phyloP scores from a whole-genome alignment of 1,284 basidiomycete genomes.

The Irpex lacteus region DNA sequence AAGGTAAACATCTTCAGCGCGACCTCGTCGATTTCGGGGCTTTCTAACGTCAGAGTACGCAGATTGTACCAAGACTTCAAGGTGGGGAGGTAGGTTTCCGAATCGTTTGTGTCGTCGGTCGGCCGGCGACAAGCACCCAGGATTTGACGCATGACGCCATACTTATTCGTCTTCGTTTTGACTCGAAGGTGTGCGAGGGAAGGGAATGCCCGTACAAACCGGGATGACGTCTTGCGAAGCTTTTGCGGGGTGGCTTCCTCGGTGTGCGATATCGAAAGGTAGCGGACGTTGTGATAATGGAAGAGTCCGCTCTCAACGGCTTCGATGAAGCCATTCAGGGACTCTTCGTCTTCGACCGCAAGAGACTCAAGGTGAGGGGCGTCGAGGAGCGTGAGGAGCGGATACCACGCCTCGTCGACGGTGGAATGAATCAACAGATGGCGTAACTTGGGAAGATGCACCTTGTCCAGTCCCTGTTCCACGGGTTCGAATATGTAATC shows the following conservation, averaged over 20 bases:
- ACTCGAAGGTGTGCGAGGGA: neutral
- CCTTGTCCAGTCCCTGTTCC: neutral
- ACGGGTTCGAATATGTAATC: neutral
- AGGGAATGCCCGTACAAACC: neutral
- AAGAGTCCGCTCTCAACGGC: neutral
- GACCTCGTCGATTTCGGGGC: neutral
- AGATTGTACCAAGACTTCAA: neutral
- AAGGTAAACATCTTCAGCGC: neutral
- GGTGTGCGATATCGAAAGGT: neutral
- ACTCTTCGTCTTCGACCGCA: slow-evolving; percentile 2
- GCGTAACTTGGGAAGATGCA: neutral
- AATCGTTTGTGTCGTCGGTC: neutral
- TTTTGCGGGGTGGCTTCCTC: neutral
- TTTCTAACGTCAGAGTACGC: neutral
- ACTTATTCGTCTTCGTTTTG: neutral
- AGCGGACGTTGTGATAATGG: neutral
- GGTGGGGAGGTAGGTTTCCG: neutral
- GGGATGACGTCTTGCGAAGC: neutral
- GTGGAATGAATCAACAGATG: neutral
- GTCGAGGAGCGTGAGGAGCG: neutral
- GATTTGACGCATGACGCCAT: neutral
- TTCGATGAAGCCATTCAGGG: neutral
- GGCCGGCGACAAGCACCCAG: neutral
- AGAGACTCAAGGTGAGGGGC: neutral
- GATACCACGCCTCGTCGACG: neutral